Conservation (phyloP, 2,329 filamentous ascomycete genomes). For the Diaporthe longicolla region DNA sequence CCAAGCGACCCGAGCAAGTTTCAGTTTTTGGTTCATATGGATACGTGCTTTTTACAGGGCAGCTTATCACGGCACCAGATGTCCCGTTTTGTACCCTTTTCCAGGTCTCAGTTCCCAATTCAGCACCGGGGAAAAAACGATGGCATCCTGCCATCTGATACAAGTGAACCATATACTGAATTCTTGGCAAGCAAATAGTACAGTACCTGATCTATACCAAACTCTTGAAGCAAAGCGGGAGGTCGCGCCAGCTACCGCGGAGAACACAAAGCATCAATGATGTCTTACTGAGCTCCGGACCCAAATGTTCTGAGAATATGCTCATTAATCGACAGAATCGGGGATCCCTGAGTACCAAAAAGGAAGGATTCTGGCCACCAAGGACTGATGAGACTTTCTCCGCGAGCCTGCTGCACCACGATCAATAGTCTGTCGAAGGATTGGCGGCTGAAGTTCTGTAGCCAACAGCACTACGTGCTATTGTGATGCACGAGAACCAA, state of each 20-base stretch:
- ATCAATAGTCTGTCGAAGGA: slow-evolving; percentile 1
- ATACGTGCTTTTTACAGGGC: no score
- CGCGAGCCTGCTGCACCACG: neutral
- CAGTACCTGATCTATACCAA: neutral
- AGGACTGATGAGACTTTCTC: neutral
- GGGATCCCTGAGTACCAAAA: no score
- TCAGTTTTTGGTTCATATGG: no score
- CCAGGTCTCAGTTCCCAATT: neutral
- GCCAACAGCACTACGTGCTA: no score
- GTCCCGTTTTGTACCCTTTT: no score
- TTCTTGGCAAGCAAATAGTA: neutral
- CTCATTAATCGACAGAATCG: neutral
- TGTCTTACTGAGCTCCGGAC: neutral
- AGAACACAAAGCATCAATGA: neutral
- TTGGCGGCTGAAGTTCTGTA: neutral
- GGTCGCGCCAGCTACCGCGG: neutral
- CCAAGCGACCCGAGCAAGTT: neutral
- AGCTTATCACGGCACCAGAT: no score
- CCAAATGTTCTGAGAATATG: neutral
- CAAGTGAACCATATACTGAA: neutral
- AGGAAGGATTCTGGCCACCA: no score
- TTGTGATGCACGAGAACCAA: neutral
- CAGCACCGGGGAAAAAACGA: neutral
- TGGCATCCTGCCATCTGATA: no score
- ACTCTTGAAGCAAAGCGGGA: neutral